These are phyloP conservation scores for Selaginella tamariscina DNA, from an alignment of 75 land plant genomes.

Conservation along the genomic window DNA sequence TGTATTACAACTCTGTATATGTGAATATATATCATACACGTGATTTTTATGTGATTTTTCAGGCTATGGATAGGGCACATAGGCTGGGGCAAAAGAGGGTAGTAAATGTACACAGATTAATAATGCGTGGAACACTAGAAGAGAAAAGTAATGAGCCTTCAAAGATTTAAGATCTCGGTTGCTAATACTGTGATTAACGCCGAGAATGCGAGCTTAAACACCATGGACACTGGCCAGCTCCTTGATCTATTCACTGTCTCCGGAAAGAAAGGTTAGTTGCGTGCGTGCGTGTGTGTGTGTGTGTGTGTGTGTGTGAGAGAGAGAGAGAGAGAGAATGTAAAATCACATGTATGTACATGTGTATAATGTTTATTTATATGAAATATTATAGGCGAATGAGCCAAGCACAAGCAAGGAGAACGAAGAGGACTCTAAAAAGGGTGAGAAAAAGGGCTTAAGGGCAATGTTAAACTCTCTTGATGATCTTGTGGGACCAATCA, in stretches of 20 bases:
- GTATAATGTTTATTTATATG: too few species aligned
- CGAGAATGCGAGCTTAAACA: slow-evolving; percentile 84
- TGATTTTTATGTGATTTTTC: slow-evolving; percentile 5
- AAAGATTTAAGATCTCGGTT: slow-evolving; percentile 80
- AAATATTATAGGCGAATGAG: slow-evolving; percentile 35
- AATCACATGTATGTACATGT: too few species aligned
- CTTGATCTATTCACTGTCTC: slow-evolving; percentile 83
- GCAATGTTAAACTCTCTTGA: slow-evolving; percentile 65
- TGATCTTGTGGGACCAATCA: slow-evolving; percentile 96
- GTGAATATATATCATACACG: too few species aligned
- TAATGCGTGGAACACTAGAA: slow-evolving; percentile 97
- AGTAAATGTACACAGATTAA: slow-evolving; percentile 89
- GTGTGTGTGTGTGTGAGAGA: too few species aligned
- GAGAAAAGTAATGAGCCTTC: slow-evolving; percentile 98
- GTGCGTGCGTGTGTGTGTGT: too few species aligned
- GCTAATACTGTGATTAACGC: slow-evolving; percentile 85
- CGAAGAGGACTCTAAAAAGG: slow-evolving; percentile 20
- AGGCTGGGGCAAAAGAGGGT: slow-evolving; percentile 84
- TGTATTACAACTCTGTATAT: too few species aligned
- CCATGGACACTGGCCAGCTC: slow-evolving; percentile 91
- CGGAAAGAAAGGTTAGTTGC: slow-evolving; percentile 49
- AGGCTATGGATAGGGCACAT: slow-evolving; percentile 99
- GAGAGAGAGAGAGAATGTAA: too few species aligned
- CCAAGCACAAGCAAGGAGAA: slow-evolving; percentile 21
- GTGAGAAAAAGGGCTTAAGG: slow-evolving; percentile 65